Evolutionary conservation across 345 rosid genomes (phyloP), one percentile per base, ranked within the genome.

Genomic region (Atalantia buxifolia): DNA sequence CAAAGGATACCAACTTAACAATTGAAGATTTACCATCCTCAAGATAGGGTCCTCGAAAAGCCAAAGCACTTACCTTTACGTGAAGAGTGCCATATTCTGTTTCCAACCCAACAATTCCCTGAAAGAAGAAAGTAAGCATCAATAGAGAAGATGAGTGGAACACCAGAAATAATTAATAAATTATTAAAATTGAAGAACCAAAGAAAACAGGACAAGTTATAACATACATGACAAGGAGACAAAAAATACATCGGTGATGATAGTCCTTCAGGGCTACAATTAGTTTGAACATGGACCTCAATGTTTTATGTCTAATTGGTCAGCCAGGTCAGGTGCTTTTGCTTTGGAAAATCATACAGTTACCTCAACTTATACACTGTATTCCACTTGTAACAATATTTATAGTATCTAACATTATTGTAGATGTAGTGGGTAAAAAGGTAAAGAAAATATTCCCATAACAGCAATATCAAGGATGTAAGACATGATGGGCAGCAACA

Each of bases 21-120:
- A 19, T 38, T 10, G 16, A 21, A 57, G 69, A 69, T 36, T 59
- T 35, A 42, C 6, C 1, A 31, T 33, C 9, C 25, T 50, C 66
- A 45, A 27, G 35, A 72, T 63, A 68, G 24, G 68, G 28, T 56
- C 6, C 30, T 72, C 38, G 69, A 50, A 74, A 62, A 72, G 78
- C 30, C 45, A 66, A 48, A 67, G 27, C 24, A 75, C 91, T 88
- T 82, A 92, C 99, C 87, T 94, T 92, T 70, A 94, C 86, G 74
- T 87, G 97, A 80, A 96, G 84, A 77, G 88, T 86, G 7, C 99
- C 98, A 22, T 90, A 86, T 77, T 90, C 85, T 9, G 99, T 94
- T 84, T 89, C 92, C 84, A 94, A 77, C 74, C 93, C 95, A 82
- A 96, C 81, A 83, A 96, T 84, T 35, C 98, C 99, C 99, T 94